phyloP scores from a whole-genome alignment of 495 filamentous ascomycete species.

The Aspergillus biplanus region DNA sequence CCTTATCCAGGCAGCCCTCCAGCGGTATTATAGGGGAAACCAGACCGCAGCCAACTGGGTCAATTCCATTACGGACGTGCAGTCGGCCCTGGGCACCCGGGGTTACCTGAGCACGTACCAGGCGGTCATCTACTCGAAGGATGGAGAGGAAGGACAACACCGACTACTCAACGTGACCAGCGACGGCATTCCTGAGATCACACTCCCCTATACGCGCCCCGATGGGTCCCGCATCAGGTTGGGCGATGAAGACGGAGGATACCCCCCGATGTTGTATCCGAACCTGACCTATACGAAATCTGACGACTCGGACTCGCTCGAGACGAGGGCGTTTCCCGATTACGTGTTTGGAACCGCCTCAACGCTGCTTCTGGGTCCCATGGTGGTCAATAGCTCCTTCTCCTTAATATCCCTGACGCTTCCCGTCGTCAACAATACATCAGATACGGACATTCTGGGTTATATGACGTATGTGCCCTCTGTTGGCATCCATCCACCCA shows the following conservation, averaged over 20 bases:
- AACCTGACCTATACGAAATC: conserved; percentile 63
- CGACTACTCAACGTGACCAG: conserved; percentile 66
- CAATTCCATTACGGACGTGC: conserved; percentile 58
- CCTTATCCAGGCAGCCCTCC: conserved; percentile 64
- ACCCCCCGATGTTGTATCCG: conserved; percentile 70
- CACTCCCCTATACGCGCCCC: conserved; percentile 57
- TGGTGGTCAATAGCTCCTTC: conserved; percentile 66
- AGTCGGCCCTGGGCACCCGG: conserved; percentile 60
- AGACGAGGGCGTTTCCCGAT: conserved; percentile 40
- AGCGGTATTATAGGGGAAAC: conserved; percentile 64
- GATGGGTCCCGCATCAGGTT: conserved; percentile 62
- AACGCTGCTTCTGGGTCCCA: conserved; percentile 69
- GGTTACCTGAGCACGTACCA: conserved; percentile 59
- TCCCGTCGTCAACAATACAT: conserved; percentile 68
- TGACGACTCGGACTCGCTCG: conserved; percentile 34
- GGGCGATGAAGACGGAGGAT: conserved; percentile 63
- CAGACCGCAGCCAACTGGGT: conserved; percentile 57
- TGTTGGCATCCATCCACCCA: not conserved
- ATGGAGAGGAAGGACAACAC: conserved; percentile 48
- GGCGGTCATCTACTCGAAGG: conserved; percentile 66
- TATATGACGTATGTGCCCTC: conserved; percentile 55
- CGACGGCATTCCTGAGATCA: conserved; percentile 45
- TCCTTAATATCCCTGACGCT: conserved; percentile 82
- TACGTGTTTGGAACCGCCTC: conserved; percentile 55
- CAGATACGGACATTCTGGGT: conserved; percentile 62